Base-by-base conservation (phyloP, 140 eudicot genomes). In the Stevia rebaudiana region DNA sequence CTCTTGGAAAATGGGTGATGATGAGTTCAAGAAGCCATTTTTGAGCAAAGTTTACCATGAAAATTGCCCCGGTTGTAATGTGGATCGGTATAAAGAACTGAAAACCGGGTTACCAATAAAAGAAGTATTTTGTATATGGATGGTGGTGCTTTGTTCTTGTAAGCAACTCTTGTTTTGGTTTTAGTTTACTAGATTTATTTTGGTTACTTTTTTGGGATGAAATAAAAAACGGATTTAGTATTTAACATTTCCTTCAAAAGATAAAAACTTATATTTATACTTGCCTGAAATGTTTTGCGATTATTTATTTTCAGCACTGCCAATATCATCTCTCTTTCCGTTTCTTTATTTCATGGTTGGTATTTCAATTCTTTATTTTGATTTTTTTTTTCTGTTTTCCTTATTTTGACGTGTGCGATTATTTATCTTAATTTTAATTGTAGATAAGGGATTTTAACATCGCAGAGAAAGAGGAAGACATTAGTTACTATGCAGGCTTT, bases 401-500 rank as follows among this genome's bases (percentile, higher is more conserved):
- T 18, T 39, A 18, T 17, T 15, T n/a, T 56, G 22, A 54, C 21
- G 43, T 46, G 28, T 40, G 22, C 4, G 9, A 24, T n/a, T 63
- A 17, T 49, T 43, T 55, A 65, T 44, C 16, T 51, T 63, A 15
- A 56, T 72, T 40, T 3, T 46, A 41, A 53, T 67, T 28, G n/a
- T 79, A 89, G 97, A 36, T 86, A 57, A 86, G 77, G 76, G 97
- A 89, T 74, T 89, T 89, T 23, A 79, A 83, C 67, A 78, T 89
- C 31, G 87, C 95, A 1, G 65, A 89, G 25, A 65, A 57, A 66
- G 95, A 89, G 62, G 89, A 83, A 78, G 95, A 89, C 68, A 87
- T 86, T 62, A 80, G 97, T 75, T 86, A 74, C 67, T 89, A 89
- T 79, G 99, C 99, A 35, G 99, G 99, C 53, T 92, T 70, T 74